Percentiles rank a stretch among this genome's conserved stretches.
These are phyloP conservation scores for Mycena filopes DNA, from an alignment of 768 basidiomycete genomes.

Conservation along the genomic window DNA sequence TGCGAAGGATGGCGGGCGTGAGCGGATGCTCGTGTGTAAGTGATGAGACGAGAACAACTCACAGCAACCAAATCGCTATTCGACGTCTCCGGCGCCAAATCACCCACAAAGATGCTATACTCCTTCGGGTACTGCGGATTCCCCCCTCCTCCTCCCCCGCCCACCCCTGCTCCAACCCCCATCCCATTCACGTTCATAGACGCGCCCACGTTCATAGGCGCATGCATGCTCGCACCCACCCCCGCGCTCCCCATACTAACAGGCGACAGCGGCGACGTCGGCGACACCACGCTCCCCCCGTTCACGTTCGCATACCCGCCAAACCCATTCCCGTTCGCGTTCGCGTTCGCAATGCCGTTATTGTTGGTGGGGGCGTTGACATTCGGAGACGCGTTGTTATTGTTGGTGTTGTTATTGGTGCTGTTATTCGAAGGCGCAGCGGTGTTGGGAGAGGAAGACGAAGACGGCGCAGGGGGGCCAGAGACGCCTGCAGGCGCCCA, in stretches of 20 bases:
- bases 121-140: slow-evolving; percentile 81
- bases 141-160: slow-evolving; percentile 29
- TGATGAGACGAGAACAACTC: not conserved
- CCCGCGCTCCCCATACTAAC: slow-evolving; percentile 1
- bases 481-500: slow-evolving; percentile 67
- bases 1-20: not conserved
- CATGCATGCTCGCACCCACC: not conserved
- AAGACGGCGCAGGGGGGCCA: slow-evolving; percentile 32
- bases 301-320: not conserved
- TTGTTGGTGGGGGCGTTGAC: no score
- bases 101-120: slow-evolving; percentile 95
- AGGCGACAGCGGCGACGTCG: slow-evolving; percentile 23
- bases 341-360: not conserved
- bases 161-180: not conserved
- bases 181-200: not conserved
- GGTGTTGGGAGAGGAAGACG: slow-evolving; percentile 47
- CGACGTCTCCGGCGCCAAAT: slow-evolving; percentile 91
- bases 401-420: not conserved
- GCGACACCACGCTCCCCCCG: slow-evolving; percentile 12
- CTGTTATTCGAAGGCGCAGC: slow-evolving; percentile 35
- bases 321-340: not conserved
- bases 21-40: not conserved
- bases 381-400: not conserved
- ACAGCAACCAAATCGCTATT: slow-evolving; percentile 94
- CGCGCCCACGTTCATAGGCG: not conserved